Base-by-base conservation (phyloP, 495 filamentous ascomycete species). In the Penicillium argentinense region DNA sequence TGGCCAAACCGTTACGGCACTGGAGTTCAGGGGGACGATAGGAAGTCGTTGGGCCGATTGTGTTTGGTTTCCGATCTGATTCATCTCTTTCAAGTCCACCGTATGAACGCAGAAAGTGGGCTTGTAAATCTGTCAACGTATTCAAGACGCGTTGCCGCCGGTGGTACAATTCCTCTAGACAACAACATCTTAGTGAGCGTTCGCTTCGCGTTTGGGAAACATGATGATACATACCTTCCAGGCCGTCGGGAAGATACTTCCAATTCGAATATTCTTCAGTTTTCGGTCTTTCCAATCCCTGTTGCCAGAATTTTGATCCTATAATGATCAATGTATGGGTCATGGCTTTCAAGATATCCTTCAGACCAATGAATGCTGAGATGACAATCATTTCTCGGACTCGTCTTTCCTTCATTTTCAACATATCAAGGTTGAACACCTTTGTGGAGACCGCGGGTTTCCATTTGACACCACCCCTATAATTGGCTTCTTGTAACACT, bases 1-100 rank as follows among this genome's bases (percentile, higher is more conserved):
- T 84, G 46, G 84, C 86, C 58, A 92, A 89, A 28, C 86, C 87
- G 0, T 86, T 78, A 43, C 82, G 83, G 63, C 90, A 96, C 56
- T 91, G 84, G 19, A 67, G 67, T 6, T 53, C 40, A 26, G 60
- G 64, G 6, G 42, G 34, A n/a, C 46, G 45, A 16, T 54, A 40
- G 6, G 54, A 28, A 38, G 48, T 45, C 27, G 54, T 29, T 5
- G 51, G 27, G 16, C 49, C 50, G 14, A 54, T 36, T 3, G 41
- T 9, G 41, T 21, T 45, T 32, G 34, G 21, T 57, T 56, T 32
- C 37, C 39, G 17, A n/a, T 36, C 19, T 52, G 42, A 12, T 13
- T 30, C 39, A 9, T 67, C 63, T 19, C 17, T 36, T 43, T 73
- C 72, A 9, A 75, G 42, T 12, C 57, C 69, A 9, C 72, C 68